Base-by-base conservation (phyloP, 1,284 basidiomycete genomes). In the Cryptococcus depauperatus region DNA sequence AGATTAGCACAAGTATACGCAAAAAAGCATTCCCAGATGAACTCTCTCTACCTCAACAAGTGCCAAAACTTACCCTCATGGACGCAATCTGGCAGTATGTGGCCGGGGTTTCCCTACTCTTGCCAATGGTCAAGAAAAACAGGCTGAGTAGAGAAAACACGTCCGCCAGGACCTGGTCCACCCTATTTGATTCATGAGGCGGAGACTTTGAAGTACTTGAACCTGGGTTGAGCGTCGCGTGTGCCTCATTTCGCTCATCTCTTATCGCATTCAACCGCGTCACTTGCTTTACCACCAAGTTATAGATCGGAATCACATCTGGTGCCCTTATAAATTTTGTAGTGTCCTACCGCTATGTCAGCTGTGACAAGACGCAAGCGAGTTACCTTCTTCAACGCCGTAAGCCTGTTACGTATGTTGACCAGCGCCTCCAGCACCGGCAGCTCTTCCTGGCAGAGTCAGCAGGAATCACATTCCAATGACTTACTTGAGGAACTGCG, bases 371-470 rank as follows among this genome's bases (percentile, higher is more conserved):
- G 7, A 33, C 6, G 29, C 18, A 22, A 19, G 13, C 14, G 22
- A 40, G 71, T 64, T 51, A 75, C 73, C 68, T 77, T 77, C 59
- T 79, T 79, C 48, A 79, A 65, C 1, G 75, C 74, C 14, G 76
- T 78, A 27, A 75, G 65, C 2, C 77, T 81, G 71, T 95, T 93
- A 46, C 93, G 82, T 66, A 97, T 95, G 71, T 86, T 87, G 72
- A 97, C 92, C 57, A 98, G 80, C 22, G 85, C 78, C 75, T 97
- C 93, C 62, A 98, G 83, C 68, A 98, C 91, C 49, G 89, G 84
- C 55, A 93, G 77, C 76, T 97, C 77, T 51, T 75, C 73, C 56
- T 73, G 62, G 35, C 18, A 33, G 33, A 32, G n/a, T n/a, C n/a
- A n/a, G n/a, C n/a, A n/a, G n/a, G n/a, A n/a, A n/a, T n/a, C n/a